phyloP scores from a whole-genome alignment of 768 basidiomycete species.

The Clavaria fumosa region DNA sequence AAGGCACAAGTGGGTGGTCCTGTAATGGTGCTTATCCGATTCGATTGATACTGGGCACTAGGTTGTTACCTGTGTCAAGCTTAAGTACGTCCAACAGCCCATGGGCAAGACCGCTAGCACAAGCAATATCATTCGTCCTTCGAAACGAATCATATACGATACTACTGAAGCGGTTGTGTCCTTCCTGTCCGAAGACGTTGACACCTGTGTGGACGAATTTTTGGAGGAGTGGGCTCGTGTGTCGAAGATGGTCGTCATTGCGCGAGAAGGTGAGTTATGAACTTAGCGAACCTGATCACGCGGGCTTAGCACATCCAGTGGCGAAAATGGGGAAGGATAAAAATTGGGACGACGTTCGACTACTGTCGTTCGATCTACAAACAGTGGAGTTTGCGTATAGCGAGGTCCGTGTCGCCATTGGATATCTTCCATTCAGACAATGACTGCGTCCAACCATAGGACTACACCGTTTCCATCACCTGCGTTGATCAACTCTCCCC shows the following conservation, averaged over 20 bases:
- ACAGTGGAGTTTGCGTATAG: slow-evolving; percentile 85
- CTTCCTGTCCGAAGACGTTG: slow-evolving; percentile 74
- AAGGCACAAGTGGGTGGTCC: slow-evolving; percentile 36
- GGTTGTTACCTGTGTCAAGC: slow-evolving; percentile 81
- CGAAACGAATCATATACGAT: slow-evolving; percentile 82
- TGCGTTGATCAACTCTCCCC: slow-evolving; percentile 63
- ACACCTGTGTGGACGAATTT: slow-evolving; percentile 82
- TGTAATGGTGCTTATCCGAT: background rate
- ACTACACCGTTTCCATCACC: slow-evolving; percentile 64
- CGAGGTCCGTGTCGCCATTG: slow-evolving; percentile 19
- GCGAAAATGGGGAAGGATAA: slow-evolving; percentile 67
- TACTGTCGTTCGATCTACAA: slow-evolving; percentile 82
- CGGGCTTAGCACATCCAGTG: slow-evolving; percentile 28
- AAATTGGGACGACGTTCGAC: slow-evolving; percentile 58
- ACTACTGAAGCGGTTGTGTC: slow-evolving; percentile 78
- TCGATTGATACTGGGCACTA: slow-evolving; percentile 14
- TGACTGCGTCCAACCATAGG: slow-evolving; percentile 24
- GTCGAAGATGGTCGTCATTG: slow-evolving; percentile 88
- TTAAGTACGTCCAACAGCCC: slow-evolving; percentile 81
- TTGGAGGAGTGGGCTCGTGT: slow-evolving; percentile 87
- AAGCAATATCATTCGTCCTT: slow-evolving; percentile 60
- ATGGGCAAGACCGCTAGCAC: slow-evolving; percentile 54
- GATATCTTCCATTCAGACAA: background rate
- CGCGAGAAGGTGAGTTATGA: slow-evolving; percentile 49
- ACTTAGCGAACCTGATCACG: slow-evolving; percentile 4